A percentile compares a stretch with the other conserved stretches of the same genome.
phyloP scores from a whole-genome alignment of 768 basidiomycete genomes.

The Hygrophoropsis aurantiaca region DNA sequence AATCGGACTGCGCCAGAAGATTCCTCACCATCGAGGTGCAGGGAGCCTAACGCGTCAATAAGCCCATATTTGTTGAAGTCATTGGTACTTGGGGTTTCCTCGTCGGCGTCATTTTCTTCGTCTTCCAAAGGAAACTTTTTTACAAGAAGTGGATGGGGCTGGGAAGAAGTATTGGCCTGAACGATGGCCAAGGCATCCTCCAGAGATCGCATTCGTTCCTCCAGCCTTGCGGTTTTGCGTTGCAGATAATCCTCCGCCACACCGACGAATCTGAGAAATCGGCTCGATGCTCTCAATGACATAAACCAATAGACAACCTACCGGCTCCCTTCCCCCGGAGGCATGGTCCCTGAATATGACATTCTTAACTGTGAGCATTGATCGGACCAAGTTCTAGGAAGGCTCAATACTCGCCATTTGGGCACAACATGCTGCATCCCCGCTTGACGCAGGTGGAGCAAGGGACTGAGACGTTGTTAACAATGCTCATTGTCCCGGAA shows the following conservation, averaged over 20 bases:
- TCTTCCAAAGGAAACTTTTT: constrained; percentile 17
- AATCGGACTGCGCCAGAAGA: constrained; percentile 26
- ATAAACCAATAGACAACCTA: constrained; percentile 19
- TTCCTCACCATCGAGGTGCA: constrained; percentile 41
- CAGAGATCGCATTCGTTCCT: constrained; percentile 51
- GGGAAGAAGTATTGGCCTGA: constrained; percentile 37
- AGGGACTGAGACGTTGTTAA: constrained; percentile 16
- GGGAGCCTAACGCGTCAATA: constrained; percentile 40
- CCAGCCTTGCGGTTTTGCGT: constrained; percentile 43
- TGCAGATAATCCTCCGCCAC: constrained; percentile 54
- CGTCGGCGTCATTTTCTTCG: constrained; percentile 28
- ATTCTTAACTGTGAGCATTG: neutral
- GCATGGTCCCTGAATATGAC: constrained; percentile 44
- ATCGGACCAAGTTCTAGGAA: neutral
- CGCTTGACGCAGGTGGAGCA: constrained; percentile 49
- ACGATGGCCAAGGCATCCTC: constrained; percentile 55
- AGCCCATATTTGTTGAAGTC: constrained; percentile 20
- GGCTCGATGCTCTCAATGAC: neutral
- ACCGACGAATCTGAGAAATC: constrained; percentile 44
- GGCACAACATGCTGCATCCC: constrained; percentile 47
- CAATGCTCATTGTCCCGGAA: constrained; percentile 27
- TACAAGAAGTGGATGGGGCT: constrained; percentile 44
- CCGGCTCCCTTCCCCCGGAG: constrained; percentile 56
- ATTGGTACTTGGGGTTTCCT: neutral
- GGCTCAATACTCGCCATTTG: constrained; percentile 41